Evolutionary conservation across 352 stramenopile species (phyloP).

Genomic region (Plasmopara viticola): DNA sequence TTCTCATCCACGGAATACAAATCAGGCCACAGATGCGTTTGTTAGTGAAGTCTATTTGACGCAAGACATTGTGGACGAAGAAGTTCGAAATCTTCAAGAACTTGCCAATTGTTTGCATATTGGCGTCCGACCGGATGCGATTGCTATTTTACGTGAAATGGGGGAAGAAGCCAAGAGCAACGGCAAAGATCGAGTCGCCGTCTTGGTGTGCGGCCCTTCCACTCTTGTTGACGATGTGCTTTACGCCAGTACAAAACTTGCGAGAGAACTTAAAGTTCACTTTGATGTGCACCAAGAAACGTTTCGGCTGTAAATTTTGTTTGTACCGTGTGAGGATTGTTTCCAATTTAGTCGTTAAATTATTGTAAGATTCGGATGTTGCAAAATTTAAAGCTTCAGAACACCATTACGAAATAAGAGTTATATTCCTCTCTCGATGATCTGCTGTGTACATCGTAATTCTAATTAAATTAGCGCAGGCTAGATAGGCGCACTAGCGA

Average conservation of each 20-base stretch:
- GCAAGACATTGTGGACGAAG: constrained; percentile 24
- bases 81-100: constrained; percentile 27
- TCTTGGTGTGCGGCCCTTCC: constrained; percentile 38
- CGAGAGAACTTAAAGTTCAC: constrained; percentile 23
- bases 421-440: too few species aligned
- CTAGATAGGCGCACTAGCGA: too few species aligned
- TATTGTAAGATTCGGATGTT: too few species aligned
- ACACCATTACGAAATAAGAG: too few species aligned
- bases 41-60: constrained; percentile 28
- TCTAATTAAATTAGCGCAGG: too few species aligned
- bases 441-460: too few species aligned
- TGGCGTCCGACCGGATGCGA: constrained; percentile 24
- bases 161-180: constrained; percentile 28
- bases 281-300: constrained; percentile 44
- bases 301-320: constrained; percentile 20
- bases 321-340: too few species aligned
- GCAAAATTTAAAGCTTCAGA: too few species aligned
- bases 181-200: constrained; percentile 27
- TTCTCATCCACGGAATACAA: constrained; percentile 21
- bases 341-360: too few species aligned
- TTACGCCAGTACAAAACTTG: constrained; percentile 15
- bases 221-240: constrained; percentile 28
- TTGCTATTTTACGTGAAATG: constrained; percentile 28
- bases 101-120: constrained; percentile 27
- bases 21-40: constrained; percentile 20